Percentiles rank a stretch among this genome's conserved stretches.
Conservation (phyloP, 257 asterid species). For the Nicotiana obtusifolia region DNA sequence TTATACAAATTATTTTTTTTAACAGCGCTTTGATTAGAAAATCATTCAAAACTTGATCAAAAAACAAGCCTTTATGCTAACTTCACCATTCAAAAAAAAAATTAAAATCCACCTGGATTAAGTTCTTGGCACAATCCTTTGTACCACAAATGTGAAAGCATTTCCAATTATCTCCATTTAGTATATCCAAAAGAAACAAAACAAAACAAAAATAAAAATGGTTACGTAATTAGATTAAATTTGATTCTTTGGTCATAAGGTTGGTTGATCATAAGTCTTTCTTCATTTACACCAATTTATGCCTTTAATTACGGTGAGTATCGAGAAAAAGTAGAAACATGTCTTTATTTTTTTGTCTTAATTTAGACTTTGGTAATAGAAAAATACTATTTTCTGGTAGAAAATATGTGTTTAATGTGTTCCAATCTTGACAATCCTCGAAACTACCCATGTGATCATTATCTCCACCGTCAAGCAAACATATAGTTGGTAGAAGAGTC, state of each 20-base stretch:
- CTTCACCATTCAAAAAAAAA: no score
- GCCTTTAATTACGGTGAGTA: neutral
- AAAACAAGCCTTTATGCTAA: no score
- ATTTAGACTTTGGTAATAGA: neutral
- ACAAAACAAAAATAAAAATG: no score
- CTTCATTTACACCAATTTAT: conserved; percentile 3
- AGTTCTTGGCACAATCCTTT: no score
- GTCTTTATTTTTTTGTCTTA: conserved; percentile 7
- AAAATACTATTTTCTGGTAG: neutral
- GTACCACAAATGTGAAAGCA: neutral
- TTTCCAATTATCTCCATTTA: neutral
- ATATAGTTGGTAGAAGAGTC: no score
- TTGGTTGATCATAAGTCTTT: neutral
- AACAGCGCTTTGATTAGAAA: no score
- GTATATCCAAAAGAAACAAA: no score
- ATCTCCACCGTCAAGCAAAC: neutral
- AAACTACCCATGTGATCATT: conserved; percentile 3
- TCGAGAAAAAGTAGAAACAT: neutral
- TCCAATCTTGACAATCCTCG: neutral
- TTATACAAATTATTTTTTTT: no score
- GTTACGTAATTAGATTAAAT: neutral
- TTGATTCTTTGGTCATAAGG: neutral
- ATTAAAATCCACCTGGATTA: no score
- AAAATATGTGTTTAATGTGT: neutral
- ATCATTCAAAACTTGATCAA: no score